A percentile compares a stretch with the other conserved stretches of the same genome.
Evolutionary conservation across 1,284 basidiomycete genomes (phyloP).

Genomic region (Hemileia vastatrix): DNA sequence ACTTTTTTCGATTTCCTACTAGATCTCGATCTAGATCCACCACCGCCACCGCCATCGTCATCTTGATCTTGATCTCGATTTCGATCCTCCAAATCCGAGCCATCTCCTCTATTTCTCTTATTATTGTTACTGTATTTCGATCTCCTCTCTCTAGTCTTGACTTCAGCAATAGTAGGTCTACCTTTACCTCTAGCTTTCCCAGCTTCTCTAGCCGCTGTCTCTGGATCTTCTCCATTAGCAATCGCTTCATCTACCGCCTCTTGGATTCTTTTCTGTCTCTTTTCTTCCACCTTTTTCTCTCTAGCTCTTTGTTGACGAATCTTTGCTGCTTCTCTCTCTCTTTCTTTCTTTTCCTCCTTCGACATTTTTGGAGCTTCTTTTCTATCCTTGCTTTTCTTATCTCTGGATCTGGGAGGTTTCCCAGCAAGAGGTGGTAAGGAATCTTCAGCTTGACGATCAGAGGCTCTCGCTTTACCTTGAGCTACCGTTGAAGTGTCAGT

Average conservation of each 20-base stretch:
- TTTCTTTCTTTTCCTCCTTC: not conserved
- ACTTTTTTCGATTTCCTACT: not conserved
- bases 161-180: not conserved
- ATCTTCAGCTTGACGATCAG: too few relatives aligned
- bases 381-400: too few relatives aligned
- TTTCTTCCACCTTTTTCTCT: not conserved
- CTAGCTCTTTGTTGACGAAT: not conserved
- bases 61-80: not conserved
- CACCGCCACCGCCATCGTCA: too few relatives aligned
- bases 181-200: not conserved
- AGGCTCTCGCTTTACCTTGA: too few relatives aligned
- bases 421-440: too few relatives aligned
- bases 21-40: too few relatives aligned
- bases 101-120: not conserved
- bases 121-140: not conserved
- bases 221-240: not conserved
- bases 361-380: not conserved
- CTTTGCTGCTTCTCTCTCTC: not conserved
- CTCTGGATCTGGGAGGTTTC: too few relatives aligned
- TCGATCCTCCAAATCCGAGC: not conserved
- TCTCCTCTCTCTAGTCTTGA: not conserved
- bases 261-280: not conserved
- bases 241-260: not conserved
- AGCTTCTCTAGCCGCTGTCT: not conserved
- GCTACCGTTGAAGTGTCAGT: too few relatives aligned